phyloP scores from a whole-genome alignment of 2,329 filamentous ascomycete genomes.

The Pleoardoris graminearum region DNA sequence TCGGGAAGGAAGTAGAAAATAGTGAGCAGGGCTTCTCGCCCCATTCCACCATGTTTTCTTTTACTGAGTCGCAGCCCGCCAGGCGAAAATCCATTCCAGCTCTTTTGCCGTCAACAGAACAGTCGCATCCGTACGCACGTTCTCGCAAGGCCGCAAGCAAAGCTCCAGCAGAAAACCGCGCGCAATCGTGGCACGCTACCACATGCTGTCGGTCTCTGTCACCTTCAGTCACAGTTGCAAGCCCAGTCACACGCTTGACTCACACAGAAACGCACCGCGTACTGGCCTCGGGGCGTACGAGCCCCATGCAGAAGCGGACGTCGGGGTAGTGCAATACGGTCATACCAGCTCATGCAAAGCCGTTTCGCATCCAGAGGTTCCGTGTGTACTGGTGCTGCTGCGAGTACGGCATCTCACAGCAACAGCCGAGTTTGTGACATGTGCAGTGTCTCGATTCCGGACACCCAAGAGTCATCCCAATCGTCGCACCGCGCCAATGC shows the following conservation, averaged over 20 bases:
- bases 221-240: slow-evolving; percentile 13
- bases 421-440: slow-evolving; percentile 14
- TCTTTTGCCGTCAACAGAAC: too few species aligned
- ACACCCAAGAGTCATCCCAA: slow-evolving; percentile 4
- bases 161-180: slow-evolving; percentile 18
- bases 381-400: slow-evolving; percentile 13
- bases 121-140: too few species aligned
- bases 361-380: slow-evolving; percentile 11
- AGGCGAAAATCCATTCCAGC: too few species aligned
- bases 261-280: background rate
- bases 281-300: background rate
- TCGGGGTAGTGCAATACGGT: slow-evolving; percentile 10
- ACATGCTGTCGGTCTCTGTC: slow-evolving; percentile 5
- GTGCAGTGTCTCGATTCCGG: slow-evolving; percentile 19
- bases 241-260: slow-evolving; percentile 6
- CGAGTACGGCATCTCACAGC: slow-evolving; percentile 17
- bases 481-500: slow-evolving; percentile 7
- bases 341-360: slow-evolving; percentile 13
- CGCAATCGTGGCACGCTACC: background rate
- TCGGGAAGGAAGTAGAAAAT: background rate
- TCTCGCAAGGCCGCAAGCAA: too few species aligned
- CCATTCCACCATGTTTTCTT: too few species aligned
- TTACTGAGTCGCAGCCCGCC: too few species aligned
- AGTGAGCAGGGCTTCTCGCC: background rate
- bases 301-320: background rate